Evolutionary conservation across 805 yeast genomes (phyloP), one percentile per base, ranked within the genome.

Genomic region (Ogataea parapolymorpha): DNA sequence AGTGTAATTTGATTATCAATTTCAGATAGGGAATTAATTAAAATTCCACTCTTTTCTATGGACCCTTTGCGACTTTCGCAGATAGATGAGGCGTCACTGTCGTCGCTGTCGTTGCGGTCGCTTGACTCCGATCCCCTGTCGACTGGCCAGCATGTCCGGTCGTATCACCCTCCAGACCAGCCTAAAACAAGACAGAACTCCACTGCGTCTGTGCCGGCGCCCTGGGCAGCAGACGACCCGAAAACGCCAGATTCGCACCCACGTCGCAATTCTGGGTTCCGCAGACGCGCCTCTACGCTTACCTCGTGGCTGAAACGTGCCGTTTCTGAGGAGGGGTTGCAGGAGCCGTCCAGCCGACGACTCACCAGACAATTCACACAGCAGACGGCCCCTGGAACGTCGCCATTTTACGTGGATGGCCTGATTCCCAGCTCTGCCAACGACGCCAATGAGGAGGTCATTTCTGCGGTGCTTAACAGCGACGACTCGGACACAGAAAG

Each of bases 381-480:
- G 13, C 44, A 41, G 11, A 31, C 41, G 10, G 38, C 44, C 4
- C 37, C 41, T 2, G 42, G 44, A 7, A 20, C 51, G 7, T 26
- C 46, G 20, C 43, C 53, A 5, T 51, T 49, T 31, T 36, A 24
- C 14, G 41, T 48, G 15, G 35, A 47, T 25, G 51, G 41, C 8
- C 26, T 36, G 9, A 24, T 48, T 5, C 54, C 54, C 5, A 45
- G 50, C 26, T 35, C 35, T 11, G 25, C 36, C 8, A 35, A 34
- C 18, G 40, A 26, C 11, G 35, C 33, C 11, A 42, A 52, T 32
- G 53, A 48, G 9, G 57, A 53, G 9, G 28, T 45, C 5, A 37
- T 53, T 3, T 53, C 58, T 3, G 28, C 43, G 18, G 25, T 51
- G n/a, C 31, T 49, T 25, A 43, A 45, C 28, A 42, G 50, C 31